Evolutionary conservation across 805 yeast species (phyloP).

Genomic region (Hanseniaspora occidentalis): DNA sequence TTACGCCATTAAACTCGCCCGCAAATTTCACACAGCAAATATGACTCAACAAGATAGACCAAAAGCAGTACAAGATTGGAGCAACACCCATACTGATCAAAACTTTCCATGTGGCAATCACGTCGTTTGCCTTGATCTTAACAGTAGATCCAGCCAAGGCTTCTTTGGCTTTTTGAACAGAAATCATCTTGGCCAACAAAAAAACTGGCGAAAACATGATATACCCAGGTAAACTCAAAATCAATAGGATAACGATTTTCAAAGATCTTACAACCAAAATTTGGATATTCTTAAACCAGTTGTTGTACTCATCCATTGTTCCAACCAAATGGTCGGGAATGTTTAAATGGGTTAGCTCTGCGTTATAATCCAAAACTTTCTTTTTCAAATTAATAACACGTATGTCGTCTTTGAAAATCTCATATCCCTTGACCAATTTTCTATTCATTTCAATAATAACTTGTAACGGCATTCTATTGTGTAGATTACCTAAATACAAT

Average conservation of each 20-base stretch:
- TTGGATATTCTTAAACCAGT: conserved; percentile 34
- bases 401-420: conserved; percentile 62
- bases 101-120: conserved; percentile 92
- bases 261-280: conserved; percentile 40
- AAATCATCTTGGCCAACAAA: conserved; percentile 53
- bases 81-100: conserved; percentile 74
- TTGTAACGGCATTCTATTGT: conserved; percentile 57
- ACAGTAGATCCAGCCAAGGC: conserved; percentile 90
- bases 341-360: conserved; percentile 49
- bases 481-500: conserved; percentile 49
- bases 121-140: conserved; percentile 81
- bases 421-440: conserved; percentile 71
- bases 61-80: conserved; percentile 69
- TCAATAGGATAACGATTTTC: conserved; percentile 38
- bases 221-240: conserved; percentile 74
- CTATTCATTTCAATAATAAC: conserved; percentile 81
- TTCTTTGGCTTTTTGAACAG: conserved; percentile 55
- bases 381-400: conserved; percentile 47
- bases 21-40: conserved; percentile 11
- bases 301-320: conserved; percentile 29
- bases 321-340: conserved; percentile 54
- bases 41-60: conserved; percentile 33
- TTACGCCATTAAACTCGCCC: conserved; percentile 20
- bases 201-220: conserved; percentile 79
- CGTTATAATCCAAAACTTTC: conserved; percentile 59